Evolutionary conservation across 352 stramenopile genomes (phyloP).

Genomic region (Pythium folliculosum): DNA sequence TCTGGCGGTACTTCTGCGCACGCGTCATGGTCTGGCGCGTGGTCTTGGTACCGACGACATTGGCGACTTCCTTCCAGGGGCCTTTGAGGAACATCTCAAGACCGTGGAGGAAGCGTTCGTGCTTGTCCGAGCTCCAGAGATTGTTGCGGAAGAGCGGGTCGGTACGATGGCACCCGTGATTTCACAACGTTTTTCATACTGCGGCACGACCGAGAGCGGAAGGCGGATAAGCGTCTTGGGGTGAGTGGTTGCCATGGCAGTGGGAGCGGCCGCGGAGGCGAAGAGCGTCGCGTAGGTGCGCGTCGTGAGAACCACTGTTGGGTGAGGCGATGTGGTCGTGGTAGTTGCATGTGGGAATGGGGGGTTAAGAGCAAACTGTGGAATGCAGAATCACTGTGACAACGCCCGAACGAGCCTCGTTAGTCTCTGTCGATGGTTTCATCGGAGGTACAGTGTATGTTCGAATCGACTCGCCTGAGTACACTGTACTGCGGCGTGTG

Average conservation of each 20-base stretch:
- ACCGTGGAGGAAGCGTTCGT: constrained; percentile 60
- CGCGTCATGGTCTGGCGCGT: constrained; percentile 93
- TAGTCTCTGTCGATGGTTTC: no score
- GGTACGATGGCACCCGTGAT: neutral
- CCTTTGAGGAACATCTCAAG: constrained; percentile 61
- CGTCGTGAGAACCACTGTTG: constrained; percentile 1
- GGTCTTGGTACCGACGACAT: constrained; percentile 75
- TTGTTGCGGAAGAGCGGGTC: constrained; percentile 3
- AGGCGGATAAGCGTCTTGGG: constrained; percentile 18
- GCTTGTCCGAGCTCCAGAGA: constrained; percentile 31
- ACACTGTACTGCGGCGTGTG: no score
- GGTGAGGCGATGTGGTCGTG: no score
- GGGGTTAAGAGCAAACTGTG: neutral
- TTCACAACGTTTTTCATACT: constrained; percentile 3
- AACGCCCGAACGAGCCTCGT: no score
- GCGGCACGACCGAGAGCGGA: neutral
- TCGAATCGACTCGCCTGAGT: no score
- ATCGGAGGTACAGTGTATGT: no score
- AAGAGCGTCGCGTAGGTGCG: constrained; percentile 5
- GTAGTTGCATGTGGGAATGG: no score
- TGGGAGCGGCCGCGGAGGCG: constrained; percentile 5
- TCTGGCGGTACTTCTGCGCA: constrained; percentile 83
- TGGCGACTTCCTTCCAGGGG: constrained; percentile 67
- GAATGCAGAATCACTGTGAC: neutral
- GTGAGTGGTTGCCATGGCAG: constrained; percentile 22